Conservation (phyloP, 768 basidiomycete genomes). For the Trichaptum fuscoviolaceum region DNA sequence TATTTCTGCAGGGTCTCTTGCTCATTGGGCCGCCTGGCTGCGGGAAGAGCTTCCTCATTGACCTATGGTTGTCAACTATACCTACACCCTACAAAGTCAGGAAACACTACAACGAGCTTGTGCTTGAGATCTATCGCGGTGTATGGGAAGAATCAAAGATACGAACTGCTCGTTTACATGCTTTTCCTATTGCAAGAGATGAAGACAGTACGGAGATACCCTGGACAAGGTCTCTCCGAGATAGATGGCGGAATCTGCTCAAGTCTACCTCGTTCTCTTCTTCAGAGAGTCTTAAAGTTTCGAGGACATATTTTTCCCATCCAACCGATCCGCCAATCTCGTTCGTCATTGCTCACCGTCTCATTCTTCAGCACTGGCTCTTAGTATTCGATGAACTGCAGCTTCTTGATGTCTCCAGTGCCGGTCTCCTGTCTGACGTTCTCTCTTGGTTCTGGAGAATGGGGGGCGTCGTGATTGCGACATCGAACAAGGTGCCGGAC, state of each 20-base stretch:
- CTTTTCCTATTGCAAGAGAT: slow-evolving; percentile 20
- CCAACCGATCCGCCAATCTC: slow-evolving; percentile 35
- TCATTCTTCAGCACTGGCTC: slow-evolving; percentile 43
- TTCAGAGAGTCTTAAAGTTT: neutral
- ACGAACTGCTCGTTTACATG: slow-evolving; percentile 29
- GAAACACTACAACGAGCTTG: slow-evolving; percentile 53
- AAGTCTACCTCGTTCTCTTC: slow-evolving; percentile 9
- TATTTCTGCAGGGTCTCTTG: slow-evolving; percentile 36
- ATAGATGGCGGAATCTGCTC: slow-evolving; percentile 26
- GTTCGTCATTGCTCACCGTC: slow-evolving; percentile 38
- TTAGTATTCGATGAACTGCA: slow-evolving; percentile 58
- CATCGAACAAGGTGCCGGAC: slow-evolving; percentile 47
- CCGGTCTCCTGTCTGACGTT: slow-evolving; percentile 44
- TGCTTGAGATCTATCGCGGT: slow-evolving; percentile 49
- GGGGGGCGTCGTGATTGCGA: slow-evolving; percentile 49
- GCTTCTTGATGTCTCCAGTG: slow-evolving; percentile 55
- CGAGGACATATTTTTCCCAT: slow-evolving; percentile 16
- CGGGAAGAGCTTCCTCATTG: slow-evolving; percentile 50
- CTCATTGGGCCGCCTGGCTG: slow-evolving; percentile 49
- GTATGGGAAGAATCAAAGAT: slow-evolving; percentile 47
- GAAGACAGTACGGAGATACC: slow-evolving; percentile 17
- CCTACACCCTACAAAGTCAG: slow-evolving; percentile 49
- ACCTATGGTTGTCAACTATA: slow-evolving; percentile 50
- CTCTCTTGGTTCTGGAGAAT: slow-evolving; percentile 60
- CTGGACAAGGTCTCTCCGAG: slow-evolving; percentile 22